Evolutionary conservation across 2,329 filamentous ascomycete species (phyloP).

Genomic region (Harringtonia lauricola): DNA sequence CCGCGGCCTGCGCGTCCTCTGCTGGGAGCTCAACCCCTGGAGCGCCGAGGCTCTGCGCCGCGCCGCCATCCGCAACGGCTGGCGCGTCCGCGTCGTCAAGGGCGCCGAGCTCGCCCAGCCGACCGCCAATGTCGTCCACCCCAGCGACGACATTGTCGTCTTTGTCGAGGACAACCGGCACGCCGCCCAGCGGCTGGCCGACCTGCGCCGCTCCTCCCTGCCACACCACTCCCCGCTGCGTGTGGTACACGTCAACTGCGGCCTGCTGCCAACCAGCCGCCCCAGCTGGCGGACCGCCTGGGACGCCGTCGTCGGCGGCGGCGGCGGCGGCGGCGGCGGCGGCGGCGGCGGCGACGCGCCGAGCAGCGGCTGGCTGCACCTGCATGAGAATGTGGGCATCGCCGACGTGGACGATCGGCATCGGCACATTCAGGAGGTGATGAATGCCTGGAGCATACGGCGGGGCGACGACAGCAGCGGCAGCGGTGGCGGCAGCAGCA

Average conservation of each 20-base stretch:
- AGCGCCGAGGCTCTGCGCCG: constrained; percentile 72
- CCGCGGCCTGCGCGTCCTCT: constrained; percentile 62
- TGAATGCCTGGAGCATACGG: constrained; percentile 28
- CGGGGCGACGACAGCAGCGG: too few relatives aligned
- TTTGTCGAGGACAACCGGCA: constrained; percentile 58
- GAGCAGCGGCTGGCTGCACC: constrained; percentile 49
- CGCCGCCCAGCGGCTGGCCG: constrained; percentile 31
- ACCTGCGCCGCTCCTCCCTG: constrained; percentile 23
- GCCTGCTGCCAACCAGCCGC: constrained; percentile 48
- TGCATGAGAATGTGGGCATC: constrained; percentile 55
- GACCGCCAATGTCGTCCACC: constrained; percentile 23
- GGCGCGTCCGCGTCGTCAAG: constrained; percentile 45
- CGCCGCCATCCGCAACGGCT: constrained; percentile 61
- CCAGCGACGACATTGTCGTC: constrained; percentile 39
- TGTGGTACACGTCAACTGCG: constrained; percentile 52
- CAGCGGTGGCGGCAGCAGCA: too few relatives aligned
- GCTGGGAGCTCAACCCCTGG: constrained; percentile 88
- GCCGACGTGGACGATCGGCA: constrained; percentile 36
- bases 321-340: constrained; percentile 19
- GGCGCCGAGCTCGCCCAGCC: constrained; percentile 25
- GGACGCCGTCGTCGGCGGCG: constrained; percentile 14
- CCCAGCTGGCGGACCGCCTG: constrained; percentile 41
- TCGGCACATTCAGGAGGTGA: constrained; percentile 35
- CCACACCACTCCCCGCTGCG: constrained; percentile 17
- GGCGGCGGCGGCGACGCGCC: too few relatives aligned